These are phyloP conservation scores for Pseudogymnoascus sp. DNA, from an alignment of 2,329 filamentous ascomycete species.

Conservation along the genomic window DNA sequence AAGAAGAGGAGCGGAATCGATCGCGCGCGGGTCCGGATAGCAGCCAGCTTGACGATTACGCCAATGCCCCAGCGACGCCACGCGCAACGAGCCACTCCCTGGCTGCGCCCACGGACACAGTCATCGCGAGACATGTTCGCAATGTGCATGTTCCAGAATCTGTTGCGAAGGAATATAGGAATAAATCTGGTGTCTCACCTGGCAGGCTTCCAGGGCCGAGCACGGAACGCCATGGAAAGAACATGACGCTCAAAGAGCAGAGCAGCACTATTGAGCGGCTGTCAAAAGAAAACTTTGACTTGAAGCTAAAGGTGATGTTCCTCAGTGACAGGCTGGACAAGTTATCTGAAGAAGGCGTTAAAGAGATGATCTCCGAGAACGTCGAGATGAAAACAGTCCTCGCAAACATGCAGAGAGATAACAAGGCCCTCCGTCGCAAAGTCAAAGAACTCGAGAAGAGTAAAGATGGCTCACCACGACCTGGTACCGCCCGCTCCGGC, in stretches of 20 bases:
- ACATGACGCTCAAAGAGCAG: slow-evolving; percentile 90
- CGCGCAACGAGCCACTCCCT: slow-evolving; percentile 48
- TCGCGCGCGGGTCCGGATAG: slow-evolving; percentile 44
- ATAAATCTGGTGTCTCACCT: slow-evolving; percentile 61
- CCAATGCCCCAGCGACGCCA: slow-evolving; percentile 60
- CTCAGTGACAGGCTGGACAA: slow-evolving; percentile 88
- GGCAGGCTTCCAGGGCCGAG: slow-evolving; percentile 42
- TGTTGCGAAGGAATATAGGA: slow-evolving; percentile 76
- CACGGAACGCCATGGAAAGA: slow-evolving; percentile 53
- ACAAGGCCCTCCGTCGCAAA: slow-evolving; percentile 71
- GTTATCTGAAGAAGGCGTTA: slow-evolving; percentile 89
- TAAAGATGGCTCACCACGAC: slow-evolving; percentile 53
- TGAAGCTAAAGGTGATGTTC: slow-evolving; percentile 97
- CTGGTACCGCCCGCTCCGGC: slow-evolving; percentile 51
- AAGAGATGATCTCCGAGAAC: slow-evolving; percentile 97
- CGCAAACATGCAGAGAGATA: slow-evolving; percentile 83
- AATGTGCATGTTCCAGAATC: slow-evolving; percentile 89
- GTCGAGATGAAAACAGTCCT: slow-evolving; percentile 90
- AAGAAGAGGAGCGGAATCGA: slow-evolving; percentile 46
- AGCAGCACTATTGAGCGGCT: slow-evolving; percentile 94
- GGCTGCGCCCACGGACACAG: slow-evolving; percentile 72
- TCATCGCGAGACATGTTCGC: slow-evolving; percentile 78
- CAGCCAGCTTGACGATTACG: slow-evolving; percentile 30
- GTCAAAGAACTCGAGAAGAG: slow-evolving; percentile 80
- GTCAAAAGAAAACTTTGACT: slow-evolving; percentile 95